Base-by-base conservation (phyloP, 805 yeast genomes). In the Ogataea glucozyma region DNA sequence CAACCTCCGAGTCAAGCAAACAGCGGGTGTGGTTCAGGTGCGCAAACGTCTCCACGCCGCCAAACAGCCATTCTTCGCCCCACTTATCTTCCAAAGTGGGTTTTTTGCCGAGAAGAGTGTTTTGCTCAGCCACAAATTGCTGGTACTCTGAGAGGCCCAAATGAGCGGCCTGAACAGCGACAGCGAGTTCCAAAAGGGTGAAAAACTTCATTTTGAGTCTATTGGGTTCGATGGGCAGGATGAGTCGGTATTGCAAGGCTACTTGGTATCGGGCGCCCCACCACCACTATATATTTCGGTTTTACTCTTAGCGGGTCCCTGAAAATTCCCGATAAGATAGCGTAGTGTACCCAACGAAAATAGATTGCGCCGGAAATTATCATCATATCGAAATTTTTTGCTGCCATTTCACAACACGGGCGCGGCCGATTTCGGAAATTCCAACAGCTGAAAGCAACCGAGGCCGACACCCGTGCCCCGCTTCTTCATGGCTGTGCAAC, bases 61-160 rank as follows among this genome's bases (percentile, higher is more conserved):
- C 74, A 52, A 80, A 81, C 6, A 85, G 85, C 90, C 90, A 84
- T 31, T 75, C 79, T 33, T 72, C 72, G 4, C 85, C 90, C 93
- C 93, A 85, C 46, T 78, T 65, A 9, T 79, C 76, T 23, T 76
- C 69, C n/a, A 84, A 64, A 5, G 72, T 54, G 1, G 76, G 73
- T 14, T 36, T 32, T 27, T 36, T 30, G 16, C 14, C 20, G 4
- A 24, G 10, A 17, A 16, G 19, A 26, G 32, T 20, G 19, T 8
- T 7, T 19, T 13, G 26, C 16, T 34, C 26, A 23, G 35, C 26
- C 26, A 31, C 26, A 31, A 16, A 20, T 11, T 27, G 6, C n/a
- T 34, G 20, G 7, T 21, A 22, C 6, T 34, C 38, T 8, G 37
- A 9, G 7, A 34, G 30, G 16, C 38, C 27, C 30, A 34, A 4